These are phyloP conservation scores for Fraxinus floribunda DNA, from an alignment of 305 asterid genomes.

Conservation along the genomic window DNA sequence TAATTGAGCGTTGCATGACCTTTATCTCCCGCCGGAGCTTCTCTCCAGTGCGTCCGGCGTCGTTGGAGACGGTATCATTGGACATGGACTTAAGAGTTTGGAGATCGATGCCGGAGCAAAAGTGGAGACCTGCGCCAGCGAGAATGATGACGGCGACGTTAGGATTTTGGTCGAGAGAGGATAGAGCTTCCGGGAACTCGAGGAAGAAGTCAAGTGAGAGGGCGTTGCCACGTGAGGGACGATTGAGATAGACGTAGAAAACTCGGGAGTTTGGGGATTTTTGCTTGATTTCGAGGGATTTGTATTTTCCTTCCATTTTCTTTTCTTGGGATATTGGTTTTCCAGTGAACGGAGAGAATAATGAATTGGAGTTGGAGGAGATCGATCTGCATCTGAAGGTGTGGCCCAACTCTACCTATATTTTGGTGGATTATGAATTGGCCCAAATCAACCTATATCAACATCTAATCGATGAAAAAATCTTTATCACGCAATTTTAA, in stretches of 20 bases:
- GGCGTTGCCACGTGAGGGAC: slow-evolving; percentile 67
- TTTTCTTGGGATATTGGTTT: neutral
- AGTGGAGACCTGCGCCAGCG: slow-evolving; percentile 67
- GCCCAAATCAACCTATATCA: too few relatives aligned
- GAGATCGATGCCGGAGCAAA: slow-evolving; percentile 88
- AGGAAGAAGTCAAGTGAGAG: slow-evolving; percentile 64
- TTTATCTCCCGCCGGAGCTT: slow-evolving; percentile 59
- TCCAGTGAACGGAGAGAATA: too few relatives aligned
- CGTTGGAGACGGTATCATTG: slow-evolving; percentile 16
- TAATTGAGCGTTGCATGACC: slow-evolving; percentile 57
- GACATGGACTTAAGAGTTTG: slow-evolving; percentile 29
- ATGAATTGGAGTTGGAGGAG: too few relatives aligned
- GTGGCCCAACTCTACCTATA: too few relatives aligned
- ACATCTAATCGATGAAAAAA: too few relatives aligned
- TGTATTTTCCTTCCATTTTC: slow-evolving; percentile 41
- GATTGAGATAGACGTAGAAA: slow-evolving; percentile 46
- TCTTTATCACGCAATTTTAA: too few relatives aligned
- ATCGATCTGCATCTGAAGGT: too few relatives aligned
- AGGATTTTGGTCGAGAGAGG: slow-evolving; percentile 66
- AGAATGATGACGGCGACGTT: slow-evolving; percentile 58
- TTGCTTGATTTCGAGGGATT: slow-evolving; percentile 44
- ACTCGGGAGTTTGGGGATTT: slow-evolving; percentile 47
- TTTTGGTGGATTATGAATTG: too few relatives aligned
- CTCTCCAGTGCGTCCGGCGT: slow-evolving; percentile 59
- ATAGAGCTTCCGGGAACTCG: slow-evolving; percentile 75